phyloP scores from a whole-genome alignment of 176 grass and related monocot species.

The Poa annua region DNA sequence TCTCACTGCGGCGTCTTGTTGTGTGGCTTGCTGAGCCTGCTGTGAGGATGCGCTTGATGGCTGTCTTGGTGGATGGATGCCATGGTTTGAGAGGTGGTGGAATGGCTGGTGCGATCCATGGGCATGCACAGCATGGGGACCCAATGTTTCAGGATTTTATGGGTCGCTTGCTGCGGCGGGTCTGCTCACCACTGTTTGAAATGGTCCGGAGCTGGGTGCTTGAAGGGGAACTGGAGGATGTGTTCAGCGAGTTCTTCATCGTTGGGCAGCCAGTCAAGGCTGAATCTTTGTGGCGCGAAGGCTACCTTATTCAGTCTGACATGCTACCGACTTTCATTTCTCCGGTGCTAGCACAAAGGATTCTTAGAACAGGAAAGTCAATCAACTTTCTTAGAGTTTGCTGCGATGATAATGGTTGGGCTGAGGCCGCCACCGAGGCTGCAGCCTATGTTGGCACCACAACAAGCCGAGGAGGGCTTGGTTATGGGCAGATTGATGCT shows the following conservation, averaged over 20 bases:
- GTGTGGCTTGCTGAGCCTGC: conserved; percentile 89
- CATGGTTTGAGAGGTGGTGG: conserved; percentile 70
- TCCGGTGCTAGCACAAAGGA: conserved; percentile 69
- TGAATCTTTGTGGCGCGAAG: conserved; percentile 86
- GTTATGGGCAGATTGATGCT: conserved; percentile 89
- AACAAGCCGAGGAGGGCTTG: conserved; percentile 77
- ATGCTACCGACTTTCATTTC: conserved; percentile 97
- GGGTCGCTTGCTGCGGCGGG: conserved; percentile 67
- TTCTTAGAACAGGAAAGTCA: conserved; percentile 91
- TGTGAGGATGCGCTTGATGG: conserved; percentile 90
- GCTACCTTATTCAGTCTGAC: conserved; percentile 77
- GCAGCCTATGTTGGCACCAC: conserved; percentile 85
- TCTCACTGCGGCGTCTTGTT: conserved; percentile 70
- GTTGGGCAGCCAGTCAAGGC: conserved; percentile 81
- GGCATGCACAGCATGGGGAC: conserved; percentile 84
- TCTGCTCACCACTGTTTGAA: conserved; percentile 94
- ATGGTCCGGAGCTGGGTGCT: conserved; percentile 91
- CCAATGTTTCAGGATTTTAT: conserved; percentile 89
- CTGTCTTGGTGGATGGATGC: conserved; percentile 78
- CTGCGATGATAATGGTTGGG: conserved; percentile 93
- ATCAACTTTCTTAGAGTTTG: conserved; percentile 94
- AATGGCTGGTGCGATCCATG: conserved; percentile 84
- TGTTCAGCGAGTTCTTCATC: conserved; percentile 90
- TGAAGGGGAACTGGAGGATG: conserved; percentile 88
- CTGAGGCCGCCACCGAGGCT: conserved; percentile 65